A percentile compares a stretch with the other conserved stretches of the same genome.
These are phyloP conservation scores for Saccharomycopsis guyanensis DNA, from an alignment of 805 yeast genomes.

Conservation along the genomic window DNA sequence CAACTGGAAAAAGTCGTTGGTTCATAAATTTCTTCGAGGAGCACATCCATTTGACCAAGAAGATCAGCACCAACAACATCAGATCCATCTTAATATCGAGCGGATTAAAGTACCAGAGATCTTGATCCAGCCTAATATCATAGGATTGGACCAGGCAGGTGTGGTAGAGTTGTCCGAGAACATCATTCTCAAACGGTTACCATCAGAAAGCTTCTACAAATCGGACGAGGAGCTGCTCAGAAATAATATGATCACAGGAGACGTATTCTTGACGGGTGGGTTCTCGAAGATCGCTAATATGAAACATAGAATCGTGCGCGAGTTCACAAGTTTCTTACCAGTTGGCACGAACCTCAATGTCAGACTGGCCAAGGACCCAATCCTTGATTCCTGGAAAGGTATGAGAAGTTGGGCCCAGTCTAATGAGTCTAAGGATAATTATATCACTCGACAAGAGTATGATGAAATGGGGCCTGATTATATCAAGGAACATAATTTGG, in stretches of 20 bases:
- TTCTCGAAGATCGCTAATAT: constrained; percentile 59
- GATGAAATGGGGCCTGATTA: constrained; percentile 87
- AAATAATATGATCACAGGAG: constrained; percentile 31
- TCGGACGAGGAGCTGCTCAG: constrained; percentile 28
- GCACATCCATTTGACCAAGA: constrained; percentile 81
- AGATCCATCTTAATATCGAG: constrained; percentile 84
- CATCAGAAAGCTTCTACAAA: constrained; percentile 47
- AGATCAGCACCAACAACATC: constrained; percentile 79
- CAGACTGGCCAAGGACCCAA: constrained; percentile 57
- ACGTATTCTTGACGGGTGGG: constrained; percentile 86
- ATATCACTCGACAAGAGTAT: constrained; percentile 64
- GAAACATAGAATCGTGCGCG: constrained; percentile 57
- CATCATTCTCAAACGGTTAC: constrained; percentile 51
- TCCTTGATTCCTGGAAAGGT: constrained; percentile 87
- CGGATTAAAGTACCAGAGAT: constrained; percentile 90
- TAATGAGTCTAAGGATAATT: constrained; percentile 37
- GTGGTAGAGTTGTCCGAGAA: constrained; percentile 70
- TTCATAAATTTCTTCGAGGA: constrained; percentile 85
- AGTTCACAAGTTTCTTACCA: constrained; percentile 67
- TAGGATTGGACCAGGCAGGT: constrained; percentile 95
- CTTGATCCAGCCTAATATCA: constrained; percentile 84
- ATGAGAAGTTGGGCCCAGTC: constrained; percentile 72
- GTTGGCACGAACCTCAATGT: constrained; percentile 53
- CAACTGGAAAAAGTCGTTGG: constrained; percentile 74
- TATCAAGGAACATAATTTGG: constrained; percentile 76